Base-by-base conservation (phyloP, 768 basidiomycete species). In the Lactarius deliciosus region DNA sequence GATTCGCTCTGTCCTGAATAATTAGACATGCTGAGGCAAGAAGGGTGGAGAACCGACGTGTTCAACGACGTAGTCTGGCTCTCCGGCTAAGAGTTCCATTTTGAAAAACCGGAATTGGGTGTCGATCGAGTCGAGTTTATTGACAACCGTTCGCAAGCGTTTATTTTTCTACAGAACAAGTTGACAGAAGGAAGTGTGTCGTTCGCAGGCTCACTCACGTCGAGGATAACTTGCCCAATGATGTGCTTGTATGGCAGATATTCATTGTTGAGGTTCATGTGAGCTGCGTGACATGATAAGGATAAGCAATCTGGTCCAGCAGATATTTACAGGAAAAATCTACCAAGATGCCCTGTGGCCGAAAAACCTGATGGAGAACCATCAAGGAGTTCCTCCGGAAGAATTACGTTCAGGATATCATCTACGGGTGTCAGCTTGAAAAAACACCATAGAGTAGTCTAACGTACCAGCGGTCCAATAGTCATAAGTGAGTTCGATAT, bases 51-150 rank as follows among this genome's bases (percentile, higher is more conserved):
- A n/a, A 78, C 88, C 65, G 71, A 96, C 96, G 77, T 94, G 91
- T 72, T 91, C 86, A 6, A 98, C 95, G 28, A 94, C 72, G 74
- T 88, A 94, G 72, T 97, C 83, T 1, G 88, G 84, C 65, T 96
- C 90, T 1, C 97, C 97, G 0, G 96, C 97, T 47, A 99, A 80
- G 7, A 98, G 80, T 72, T 99, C 97, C 97, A 99, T 98, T 71
- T 91, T 83, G 76, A 99, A 99, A 70, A 95, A 90, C 22, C 97
- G 87, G 75, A 95, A 99, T 74, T 89, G 81, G 32, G 81, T 86
- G 73, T 94, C 86, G 62, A 98, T 98, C 45, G 77, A 86, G 70
- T 96, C 86, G 41, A 97, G 79, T 77, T 98, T 99, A 80, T 99
- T 98, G 47, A 99, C 95, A 2, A 98, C 94, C 0, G 96, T 98